Percentiles rank a stretch among this genome's conserved stretches.
Conservation (phyloP, 2,329 filamentous ascomycete species). For the Botryotinia narcissicola region DNA sequence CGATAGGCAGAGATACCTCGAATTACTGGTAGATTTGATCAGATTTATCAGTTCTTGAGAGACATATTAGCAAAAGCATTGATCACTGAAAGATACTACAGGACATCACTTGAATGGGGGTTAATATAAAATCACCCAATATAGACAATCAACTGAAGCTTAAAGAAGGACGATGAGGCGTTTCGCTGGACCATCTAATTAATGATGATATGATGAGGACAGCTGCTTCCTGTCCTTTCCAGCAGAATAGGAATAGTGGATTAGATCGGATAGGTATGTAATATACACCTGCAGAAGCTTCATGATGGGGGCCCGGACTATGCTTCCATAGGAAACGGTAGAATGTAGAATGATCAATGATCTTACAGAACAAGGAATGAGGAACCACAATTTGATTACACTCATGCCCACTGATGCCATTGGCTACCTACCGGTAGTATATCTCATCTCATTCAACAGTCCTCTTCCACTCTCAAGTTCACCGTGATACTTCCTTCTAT, state of each 20-base stretch:
- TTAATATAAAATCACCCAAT: neutral
- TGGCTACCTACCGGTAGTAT: neutral
- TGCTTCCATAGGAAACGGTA: slow-evolving; percentile 9
- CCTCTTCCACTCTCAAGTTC: slow-evolving; percentile 3
- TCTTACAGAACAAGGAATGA: slow-evolving; percentile 7
- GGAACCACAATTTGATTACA: neutral
- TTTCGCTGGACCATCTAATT: neutral
- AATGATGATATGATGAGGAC: neutral
- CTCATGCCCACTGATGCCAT: neutral
- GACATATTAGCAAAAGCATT: neutral
- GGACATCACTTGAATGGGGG: neutral
- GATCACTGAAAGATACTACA: neutral
- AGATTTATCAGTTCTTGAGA: neutral
- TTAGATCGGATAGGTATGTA: neutral
- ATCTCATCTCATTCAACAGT: too few species aligned
- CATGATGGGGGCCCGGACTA: neutral
- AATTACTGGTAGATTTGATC: neutral
- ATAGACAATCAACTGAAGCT: neutral
- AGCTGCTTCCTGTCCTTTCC: neutral
- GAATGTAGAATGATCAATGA: neutral
- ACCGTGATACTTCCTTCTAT: neutral
- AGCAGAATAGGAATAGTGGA: neutral
- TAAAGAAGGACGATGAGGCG: neutral
- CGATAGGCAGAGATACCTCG: neutral
- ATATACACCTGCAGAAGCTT: slow-evolving; percentile 16